phyloP scores from a whole-genome alignment of 2,329 filamentous ascomycete species.

The Bipolaris gigantea region DNA sequence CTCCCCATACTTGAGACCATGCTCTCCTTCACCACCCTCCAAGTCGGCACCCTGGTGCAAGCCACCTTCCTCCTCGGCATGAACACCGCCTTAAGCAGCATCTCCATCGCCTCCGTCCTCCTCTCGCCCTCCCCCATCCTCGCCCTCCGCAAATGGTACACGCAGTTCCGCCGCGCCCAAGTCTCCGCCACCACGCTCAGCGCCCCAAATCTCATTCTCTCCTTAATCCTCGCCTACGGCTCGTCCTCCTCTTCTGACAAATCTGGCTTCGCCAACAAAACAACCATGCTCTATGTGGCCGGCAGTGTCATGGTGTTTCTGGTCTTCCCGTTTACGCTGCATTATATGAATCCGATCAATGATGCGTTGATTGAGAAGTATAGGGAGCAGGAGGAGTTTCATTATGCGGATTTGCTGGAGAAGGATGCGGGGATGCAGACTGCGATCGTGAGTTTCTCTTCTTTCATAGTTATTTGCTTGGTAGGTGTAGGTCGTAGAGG shows the following conservation, averaged over 20 bases:
- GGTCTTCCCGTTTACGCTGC: constrained; percentile 2
- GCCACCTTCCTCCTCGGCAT: constrained; percentile 3
- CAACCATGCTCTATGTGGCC: background rate
- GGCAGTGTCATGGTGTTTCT: background rate
- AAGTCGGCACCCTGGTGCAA: background rate
- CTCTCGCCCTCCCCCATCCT: background rate
- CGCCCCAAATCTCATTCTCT: background rate
- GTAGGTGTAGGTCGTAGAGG: background rate
- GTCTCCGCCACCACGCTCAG: background rate
- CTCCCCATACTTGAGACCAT: too few relatives aligned
- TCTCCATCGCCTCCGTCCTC: background rate
- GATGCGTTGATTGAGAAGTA: background rate
- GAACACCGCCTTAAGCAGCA: background rate
- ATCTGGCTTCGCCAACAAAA: background rate
- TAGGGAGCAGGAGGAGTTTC: background rate
- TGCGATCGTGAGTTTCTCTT: background rate
- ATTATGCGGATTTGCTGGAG: constrained; percentile 2
- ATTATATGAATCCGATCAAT: constrained; percentile 1
- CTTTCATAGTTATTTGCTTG: too few relatives aligned
- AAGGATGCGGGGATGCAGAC: constrained; percentile 5
- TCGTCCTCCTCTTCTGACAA: background rate
- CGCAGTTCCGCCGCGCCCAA: constrained; percentile 1
- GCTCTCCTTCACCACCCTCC: constrained; percentile 1
- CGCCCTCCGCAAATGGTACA: constrained; percentile 4
- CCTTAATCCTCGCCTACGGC: background rate